Percentiles rank a stretch among this genome's conserved stretches.
These are phyloP conservation scores for Hydnomerulius pinastri DNA, from an alignment of 768 basidiomycete genomes.

Conservation along the genomic window DNA sequence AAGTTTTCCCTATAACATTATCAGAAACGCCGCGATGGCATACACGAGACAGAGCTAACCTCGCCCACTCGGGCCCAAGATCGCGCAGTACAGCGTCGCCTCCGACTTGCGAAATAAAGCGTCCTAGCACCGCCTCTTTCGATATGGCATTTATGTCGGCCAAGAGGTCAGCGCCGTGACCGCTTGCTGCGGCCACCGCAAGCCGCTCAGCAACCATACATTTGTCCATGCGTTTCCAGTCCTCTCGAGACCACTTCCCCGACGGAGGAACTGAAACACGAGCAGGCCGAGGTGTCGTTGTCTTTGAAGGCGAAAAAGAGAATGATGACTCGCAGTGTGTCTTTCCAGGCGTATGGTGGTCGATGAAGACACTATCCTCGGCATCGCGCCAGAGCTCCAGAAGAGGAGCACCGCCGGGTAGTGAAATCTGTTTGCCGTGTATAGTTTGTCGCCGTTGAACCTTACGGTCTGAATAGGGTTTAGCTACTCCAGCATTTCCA, in stretches of 20 bases:
- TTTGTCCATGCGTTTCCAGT: conserved; percentile 80
- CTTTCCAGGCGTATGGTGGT: conserved; percentile 21
- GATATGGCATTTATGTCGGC: conserved; percentile 56
- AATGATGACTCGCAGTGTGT: conserved; percentile 15
- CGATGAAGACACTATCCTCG: conserved; percentile 31
- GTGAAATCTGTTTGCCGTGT: conserved; percentile 16
- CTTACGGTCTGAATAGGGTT: conserved; percentile 18
- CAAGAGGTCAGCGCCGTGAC: conserved; percentile 36
- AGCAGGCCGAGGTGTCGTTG: not conserved
- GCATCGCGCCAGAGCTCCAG: conserved; percentile 31
- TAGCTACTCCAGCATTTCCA: conserved; percentile 31
- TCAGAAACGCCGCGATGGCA: not conserved
- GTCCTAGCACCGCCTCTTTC: conserved; percentile 57
- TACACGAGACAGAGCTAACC: conserved; percentile 41
- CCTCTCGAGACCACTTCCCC: conserved; percentile 65
- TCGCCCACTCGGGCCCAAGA: conserved; percentile 57
- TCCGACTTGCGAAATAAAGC: conserved; percentile 55
- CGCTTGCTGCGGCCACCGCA: conserved; percentile 39
- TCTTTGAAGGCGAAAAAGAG: conserved; percentile 18
- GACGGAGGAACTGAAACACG: conserved; percentile 3
- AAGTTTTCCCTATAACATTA: conserved; percentile 16
- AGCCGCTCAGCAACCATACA: conserved; percentile 76
- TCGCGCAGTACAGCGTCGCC: conserved; percentile 39
- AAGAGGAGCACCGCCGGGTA: conserved; percentile 35
- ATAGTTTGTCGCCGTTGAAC: conserved; percentile 14